These are phyloP conservation scores for Herpetomonas tarakana DNA, from an alignment of 208 protist species.

Conservation along the genomic window DNA sequence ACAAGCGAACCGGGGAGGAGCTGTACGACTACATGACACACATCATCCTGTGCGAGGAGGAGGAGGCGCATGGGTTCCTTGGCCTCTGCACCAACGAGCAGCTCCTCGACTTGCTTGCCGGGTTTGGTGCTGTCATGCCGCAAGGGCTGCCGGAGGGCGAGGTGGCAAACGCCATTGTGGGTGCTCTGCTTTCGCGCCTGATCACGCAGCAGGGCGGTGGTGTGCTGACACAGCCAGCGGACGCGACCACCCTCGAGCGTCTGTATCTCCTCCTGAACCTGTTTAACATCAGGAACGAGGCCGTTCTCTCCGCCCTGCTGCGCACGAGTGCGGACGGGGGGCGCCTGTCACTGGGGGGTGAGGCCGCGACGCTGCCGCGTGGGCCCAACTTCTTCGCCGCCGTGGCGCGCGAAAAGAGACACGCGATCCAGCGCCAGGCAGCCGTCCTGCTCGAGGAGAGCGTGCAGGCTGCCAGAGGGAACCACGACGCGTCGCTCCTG, in stretches of 20 bases:
- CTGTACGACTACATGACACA: conserved; percentile 58
- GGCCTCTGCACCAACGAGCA: conserved; percentile 31
- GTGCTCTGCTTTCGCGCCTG: conserved; percentile 31
- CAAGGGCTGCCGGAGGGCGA: conserved; percentile 37
- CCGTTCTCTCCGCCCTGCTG: conserved; percentile 9
- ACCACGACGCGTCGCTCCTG: conserved; percentile 18
- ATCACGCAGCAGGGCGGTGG: conserved; percentile 15
- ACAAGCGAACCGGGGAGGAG: conserved; percentile 51
- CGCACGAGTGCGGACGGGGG: not conserved
- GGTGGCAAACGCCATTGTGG: conserved; percentile 38
- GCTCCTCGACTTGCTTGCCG: conserved; percentile 59
- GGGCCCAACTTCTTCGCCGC: conserved; percentile 81
- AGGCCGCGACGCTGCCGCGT: conserved; percentile 11
- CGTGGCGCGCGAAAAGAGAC: conserved; percentile 41
- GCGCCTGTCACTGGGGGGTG: not conserved
- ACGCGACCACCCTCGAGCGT: not conserved
- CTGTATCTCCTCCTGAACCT: conserved; percentile 14
- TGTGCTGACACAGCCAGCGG: conserved; percentile 12
- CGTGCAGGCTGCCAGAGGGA: conserved; percentile 22
- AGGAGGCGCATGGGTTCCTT: conserved; percentile 20
- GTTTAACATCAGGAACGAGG: conserved; percentile 13
- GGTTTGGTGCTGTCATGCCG: conserved; percentile 50
- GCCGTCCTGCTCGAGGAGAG: conserved; percentile 33
- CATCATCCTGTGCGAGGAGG: conserved; percentile 19
- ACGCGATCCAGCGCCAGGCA: conserved; percentile 30